Evolutionary conservation across 1,284 basidiomycete species (phyloP), one percentile per base, ranked within the genome.

Genomic region (Trichosporon sp.): DNA sequence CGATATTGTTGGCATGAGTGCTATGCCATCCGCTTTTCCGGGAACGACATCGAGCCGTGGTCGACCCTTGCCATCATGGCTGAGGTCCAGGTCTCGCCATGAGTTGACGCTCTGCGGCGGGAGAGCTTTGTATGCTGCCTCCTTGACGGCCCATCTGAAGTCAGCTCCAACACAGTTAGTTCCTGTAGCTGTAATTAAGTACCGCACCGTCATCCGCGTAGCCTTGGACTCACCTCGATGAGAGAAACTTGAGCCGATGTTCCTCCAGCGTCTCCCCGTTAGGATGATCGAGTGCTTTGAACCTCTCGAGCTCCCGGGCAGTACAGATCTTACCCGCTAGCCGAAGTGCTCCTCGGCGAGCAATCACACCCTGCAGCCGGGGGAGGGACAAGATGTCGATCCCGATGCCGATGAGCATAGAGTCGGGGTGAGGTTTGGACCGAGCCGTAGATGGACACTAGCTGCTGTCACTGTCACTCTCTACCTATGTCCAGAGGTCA

Each of bases 41-140:
- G 57, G 11, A 37, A 61, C 25, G 16, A 69, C 60, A 5, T 40
- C 25, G 21, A 75, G 61, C 1, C 62, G 52, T 6, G 74, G 72
- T 59, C 74, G 67, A 7, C 73, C 72, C 16, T 65, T 64, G 1
- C 61, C 31, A 7, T 61, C 46, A 31, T 73, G 65, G 9, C 58
- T 44, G 32, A 82, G 64, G 31, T 78, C 72, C 60, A 94, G 78
- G 33, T 92, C 86, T 73, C 90, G 89, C 91, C 91, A 94, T 2
- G 84, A 44, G 31, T 40, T 85, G n/a, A 89, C 85, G 44, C 84
- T 73, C 25, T 71, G 65, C 1, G 89, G 88, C 71, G 87, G 91
- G 62, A 93, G 73, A 0, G 93, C 91, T 77, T 96, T 95, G 82
- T 93, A 95, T 0, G 89, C 87, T 0, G 93, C 91, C 81, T 95